Base-by-base conservation (phyloP, 2,329 filamentous ascomycete species). In the Cercospora zeae-maydis region DNA sequence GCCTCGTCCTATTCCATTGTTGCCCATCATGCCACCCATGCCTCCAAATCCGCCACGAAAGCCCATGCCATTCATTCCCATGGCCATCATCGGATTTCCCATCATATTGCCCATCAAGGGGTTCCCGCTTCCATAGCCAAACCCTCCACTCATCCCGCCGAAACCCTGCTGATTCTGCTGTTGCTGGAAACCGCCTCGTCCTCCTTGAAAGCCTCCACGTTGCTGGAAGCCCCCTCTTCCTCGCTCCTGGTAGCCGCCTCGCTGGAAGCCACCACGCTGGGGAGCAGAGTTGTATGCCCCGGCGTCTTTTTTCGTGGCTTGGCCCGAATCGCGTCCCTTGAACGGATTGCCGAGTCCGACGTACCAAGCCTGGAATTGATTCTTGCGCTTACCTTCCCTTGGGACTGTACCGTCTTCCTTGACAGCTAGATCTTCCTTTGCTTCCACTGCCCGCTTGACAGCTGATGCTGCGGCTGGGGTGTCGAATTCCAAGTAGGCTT, bases 401-500 rank as follows among this genome's bases (percentile, higher is more conserved):
- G 42, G 27, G 0, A n/a, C 31, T 37, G 42, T 52, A 31, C 42
- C 42, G 1, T 58, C 62, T 49, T 56, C 66, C n/a, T 67, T 63
- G 21, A 64, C 67, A 2, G 54, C 65, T 14, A 62, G 57, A 3
- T 64, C 63, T 19, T 71, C 69, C 31, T 37, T 61, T 19, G 66
- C 60, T 66, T 96, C 92, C 62, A 98, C 88, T 69, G 87, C 84
- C 70, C 89, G 89, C 77, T 97, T 98, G 6, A 88, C 84, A 0
- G 92, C 91, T 0, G 92, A 93, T 1, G 95, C 89, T 13, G 92
- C 92, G 77, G 96, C 91, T 53, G 89, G 87, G 0, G 91, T 89
- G 27, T 84, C 83, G 71, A 98, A 92, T 71, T 97, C 91, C 51
- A 98, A 80, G 73, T 93, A 98, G 4, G 89, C 92, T 81, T 89